Evolutionary conservation across 768 basidiomycete species (phyloP), one percentile per base, ranked within the genome.

Genomic region (Tremella yokohamensis): DNA sequence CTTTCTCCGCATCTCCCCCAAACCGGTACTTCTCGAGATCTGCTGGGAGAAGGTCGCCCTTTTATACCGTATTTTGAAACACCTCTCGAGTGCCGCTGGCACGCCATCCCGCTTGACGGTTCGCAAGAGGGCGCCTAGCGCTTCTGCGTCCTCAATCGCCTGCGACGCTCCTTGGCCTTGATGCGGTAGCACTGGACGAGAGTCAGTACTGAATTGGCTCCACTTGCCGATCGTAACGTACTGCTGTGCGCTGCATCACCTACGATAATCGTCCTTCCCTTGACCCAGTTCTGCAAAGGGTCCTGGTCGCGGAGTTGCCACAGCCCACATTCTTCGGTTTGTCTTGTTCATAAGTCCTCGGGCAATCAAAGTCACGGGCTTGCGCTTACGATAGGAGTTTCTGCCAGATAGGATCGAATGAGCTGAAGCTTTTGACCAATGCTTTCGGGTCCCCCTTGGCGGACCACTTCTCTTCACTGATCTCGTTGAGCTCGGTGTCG

Each of bases 21-120:
- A 37, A 3, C 60, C 55, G 4, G 52, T 34, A 24, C 25, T 48
- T 39, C 67, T 52, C 37, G 61, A 63, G 51, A 58, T 58, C 44
- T 44, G 44, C 52, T 69, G 67, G 19, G 60, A 58, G 49, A 26
- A 44, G 2, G 62, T 52, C 4, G 67, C 67, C 2, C 67, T 55
- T 24, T 60, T 57, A 56, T 58, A 61, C 3, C 65, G 55, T 29
- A 63, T 19, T 15, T 60, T 38, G 49, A 57, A 57, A 19, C 61
- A 64, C 2, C 47, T 15, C 37, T 66, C 16, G 24, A 66, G 60
- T 13, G 50, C 52, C 4, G 29, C 49, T 3, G 57, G 58, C 13
- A 66, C 56, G 13, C 38, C 37, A 15, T 38, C 50, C 24, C 20
- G 34, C 19, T 24, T 57, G 40, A 62, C 29, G 19, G 29, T 40